Conservation (phyloP, 495 filamentous ascomycete species). For the Cercophora samala region DNA sequence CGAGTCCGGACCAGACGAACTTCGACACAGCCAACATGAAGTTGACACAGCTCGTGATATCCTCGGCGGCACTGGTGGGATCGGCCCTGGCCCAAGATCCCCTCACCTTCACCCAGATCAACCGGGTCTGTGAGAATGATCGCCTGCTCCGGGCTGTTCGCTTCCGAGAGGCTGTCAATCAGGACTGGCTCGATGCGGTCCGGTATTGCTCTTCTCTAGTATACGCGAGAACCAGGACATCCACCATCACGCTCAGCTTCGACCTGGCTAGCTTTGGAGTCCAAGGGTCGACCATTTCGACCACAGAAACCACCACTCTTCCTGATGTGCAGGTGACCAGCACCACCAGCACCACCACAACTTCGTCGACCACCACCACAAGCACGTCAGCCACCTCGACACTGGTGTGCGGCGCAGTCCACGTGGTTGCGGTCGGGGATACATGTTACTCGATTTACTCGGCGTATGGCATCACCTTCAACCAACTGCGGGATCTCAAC, state of each 20-base stretch:
- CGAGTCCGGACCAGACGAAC: background rate
- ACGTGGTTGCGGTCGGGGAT: background rate
- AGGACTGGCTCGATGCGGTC: background rate
- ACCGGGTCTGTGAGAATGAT: background rate
- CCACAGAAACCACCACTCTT: background rate
- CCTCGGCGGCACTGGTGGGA: background rate
- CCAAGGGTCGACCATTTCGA: background rate
- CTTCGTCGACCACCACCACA: background rate
- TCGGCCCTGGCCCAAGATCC: background rate
- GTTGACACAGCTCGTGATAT: background rate
- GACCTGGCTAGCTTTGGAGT: background rate
- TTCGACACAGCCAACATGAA: background rate
- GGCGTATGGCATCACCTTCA: background rate
- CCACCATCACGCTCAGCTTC: constrained; percentile 1
- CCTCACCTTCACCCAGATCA: background rate
- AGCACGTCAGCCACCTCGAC: background rate
- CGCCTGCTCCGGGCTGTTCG: background rate
- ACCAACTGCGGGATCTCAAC: background rate
- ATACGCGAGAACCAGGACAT: background rate
- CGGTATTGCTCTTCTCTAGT: background rate
- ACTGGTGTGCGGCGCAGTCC: background rate
- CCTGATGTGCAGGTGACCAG: background rate
- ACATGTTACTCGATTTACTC: background rate
- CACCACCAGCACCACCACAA: background rate
- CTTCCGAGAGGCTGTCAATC: background rate